phyloP scores from a whole-genome alignment of 192 early-diverging fungal species.

The Kappamyces sp. region DNA sequence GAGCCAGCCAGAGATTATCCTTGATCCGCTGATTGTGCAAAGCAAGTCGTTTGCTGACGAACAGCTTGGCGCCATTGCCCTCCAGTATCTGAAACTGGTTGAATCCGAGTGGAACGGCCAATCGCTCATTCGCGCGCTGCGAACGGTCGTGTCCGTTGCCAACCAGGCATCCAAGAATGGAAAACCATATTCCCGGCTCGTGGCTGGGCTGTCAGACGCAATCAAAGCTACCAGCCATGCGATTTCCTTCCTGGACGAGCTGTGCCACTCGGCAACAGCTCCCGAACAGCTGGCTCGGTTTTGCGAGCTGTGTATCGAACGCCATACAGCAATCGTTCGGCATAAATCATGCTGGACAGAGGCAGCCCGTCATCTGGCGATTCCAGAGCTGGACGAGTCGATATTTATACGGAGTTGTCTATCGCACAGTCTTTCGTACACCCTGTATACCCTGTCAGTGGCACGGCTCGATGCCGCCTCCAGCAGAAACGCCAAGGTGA shows the following conservation, averaged over 20 bases:
- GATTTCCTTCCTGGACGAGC: constrained; percentile 14
- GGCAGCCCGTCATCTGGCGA: constrained; percentile 4
- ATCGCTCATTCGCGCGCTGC: background rate
- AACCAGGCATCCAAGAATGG: constrained; percentile 19
- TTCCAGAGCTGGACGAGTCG: constrained; percentile 30
- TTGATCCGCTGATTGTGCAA: background rate
- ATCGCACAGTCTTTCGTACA: constrained; percentile 26
- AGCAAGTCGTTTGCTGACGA: constrained; percentile 1
- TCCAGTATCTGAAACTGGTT: background rate
- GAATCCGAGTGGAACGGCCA: constrained; percentile 13
- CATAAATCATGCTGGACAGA: background rate
- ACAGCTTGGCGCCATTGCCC: background rate
- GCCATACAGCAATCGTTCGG: constrained; percentile 3
- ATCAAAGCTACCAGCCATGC: background rate
- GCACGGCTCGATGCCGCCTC: constrained; percentile 16
- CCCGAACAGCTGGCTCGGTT: constrained; percentile 30
- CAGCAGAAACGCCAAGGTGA: constrained; percentile 20
- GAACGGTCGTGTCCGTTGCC: constrained; percentile 14
- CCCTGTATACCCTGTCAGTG: constrained; percentile 27
- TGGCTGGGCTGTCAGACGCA: constrained; percentile 7
- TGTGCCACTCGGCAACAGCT: constrained; percentile 17
- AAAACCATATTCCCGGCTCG: constrained; percentile 5
- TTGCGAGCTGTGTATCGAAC: constrained; percentile 24
- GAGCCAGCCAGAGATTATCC: constrained; percentile 1
- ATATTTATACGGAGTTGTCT: constrained; percentile 32